Evolutionary conservation across 352 stramenopile genomes (phyloP), one percentile per base, ranked within the genome.

Genomic region (Phytopythium delawarense): DNA sequence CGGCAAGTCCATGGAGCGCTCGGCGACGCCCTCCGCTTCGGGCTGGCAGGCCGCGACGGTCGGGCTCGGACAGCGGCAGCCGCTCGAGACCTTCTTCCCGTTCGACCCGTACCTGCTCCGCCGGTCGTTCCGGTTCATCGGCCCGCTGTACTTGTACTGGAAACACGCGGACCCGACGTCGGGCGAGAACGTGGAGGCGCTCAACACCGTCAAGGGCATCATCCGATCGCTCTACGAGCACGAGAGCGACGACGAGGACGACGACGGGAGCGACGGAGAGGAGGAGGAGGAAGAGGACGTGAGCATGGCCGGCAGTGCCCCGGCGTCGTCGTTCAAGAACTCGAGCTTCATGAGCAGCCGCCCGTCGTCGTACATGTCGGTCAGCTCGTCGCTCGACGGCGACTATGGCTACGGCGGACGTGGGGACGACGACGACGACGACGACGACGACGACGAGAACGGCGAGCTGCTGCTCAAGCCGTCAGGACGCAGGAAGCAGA

Each of bases 41-140:
- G 69, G 62, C 35, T 34, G 45, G 6, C 35, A 51, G 9, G 66
- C 65, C 8, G 53, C 71, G 20, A 75, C 70, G 6, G 55, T 57
- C 0, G 46, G 84, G 18, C 70, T 91, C 16, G 78, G 76, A 11
- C 71, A 85, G 37, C 79, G 82, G 13, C 78, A 89, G 42, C 78
- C 79, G 21, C 68, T 91, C 8, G 81, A 92, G 60, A 92, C 84
- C 7, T 99, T 98, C 65, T 99, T 99, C 62, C 97, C 97, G 28
- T 99, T 99, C 64, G 97, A 99, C 75, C 97, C 97, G 9, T 98
- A 98, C 65, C 74, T 99, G 40, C 70, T 99, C 32, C 81, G 94
- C 21, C 84, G 87, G 35, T 98, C 94, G 23, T 97, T 98, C 69
- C 78, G 73, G 28, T 98, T 91, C 67, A 93, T 99, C 53, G 89